Evolutionary conservation across 1,284 basidiomycete species (phyloP).

Genomic region (Anthracocystis setariae): DNA sequence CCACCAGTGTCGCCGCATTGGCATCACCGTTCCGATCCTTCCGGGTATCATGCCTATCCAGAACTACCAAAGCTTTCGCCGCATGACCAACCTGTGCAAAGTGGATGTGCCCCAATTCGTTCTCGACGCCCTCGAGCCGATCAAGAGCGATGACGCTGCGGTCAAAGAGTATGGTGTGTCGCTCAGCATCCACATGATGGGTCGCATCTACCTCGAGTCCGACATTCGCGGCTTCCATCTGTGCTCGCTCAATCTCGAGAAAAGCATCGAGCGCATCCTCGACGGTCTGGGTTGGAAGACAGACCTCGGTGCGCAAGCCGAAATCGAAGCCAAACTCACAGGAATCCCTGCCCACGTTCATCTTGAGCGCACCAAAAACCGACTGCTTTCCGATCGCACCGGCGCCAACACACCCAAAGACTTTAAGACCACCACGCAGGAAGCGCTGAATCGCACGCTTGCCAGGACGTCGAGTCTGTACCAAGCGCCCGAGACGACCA

Average conservation of each 20-base stretch:
- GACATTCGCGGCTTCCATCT: slow-evolving; percentile 87
- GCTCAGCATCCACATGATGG: slow-evolving; percentile 76
- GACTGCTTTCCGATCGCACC: slow-evolving; percentile 47
- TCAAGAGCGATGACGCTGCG: slow-evolving; percentile 80
- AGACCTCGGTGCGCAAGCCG: slow-evolving; percentile 22
- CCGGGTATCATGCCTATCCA: slow-evolving; percentile 99
- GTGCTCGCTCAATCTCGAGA: slow-evolving; percentile 96
- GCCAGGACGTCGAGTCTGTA: slow-evolving; percentile 43
- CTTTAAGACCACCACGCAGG: slow-evolving; percentile 37
- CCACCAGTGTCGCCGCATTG: slow-evolving; percentile 69
- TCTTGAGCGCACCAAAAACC: slow-evolving; percentile 36
- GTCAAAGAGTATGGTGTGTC: slow-evolving; percentile 84
- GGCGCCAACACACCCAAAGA: slow-evolving; percentile 48
- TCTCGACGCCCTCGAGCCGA: slow-evolving; percentile 77
- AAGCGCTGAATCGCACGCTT: slow-evolving; percentile 41
- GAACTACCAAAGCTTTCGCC: slow-evolving; percentile 89
- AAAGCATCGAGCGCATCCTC: slow-evolving; percentile 88
- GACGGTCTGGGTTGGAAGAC: slow-evolving; percentile 66
- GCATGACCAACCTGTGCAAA: slow-evolving; percentile 88
- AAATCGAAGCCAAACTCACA: slow-evolving; percentile 10
- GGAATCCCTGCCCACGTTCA: slow-evolving; percentile 31
- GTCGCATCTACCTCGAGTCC: slow-evolving; percentile 72
- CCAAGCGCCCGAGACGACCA: slow-evolving; percentile 44
- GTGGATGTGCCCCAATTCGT: slow-evolving; percentile 80
- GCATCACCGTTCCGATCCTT: slow-evolving; percentile 89